Evolutionary conservation across 192 early-diverging fungal species (phyloP).

Genomic region (Entophlyctis luteolus): DNA sequence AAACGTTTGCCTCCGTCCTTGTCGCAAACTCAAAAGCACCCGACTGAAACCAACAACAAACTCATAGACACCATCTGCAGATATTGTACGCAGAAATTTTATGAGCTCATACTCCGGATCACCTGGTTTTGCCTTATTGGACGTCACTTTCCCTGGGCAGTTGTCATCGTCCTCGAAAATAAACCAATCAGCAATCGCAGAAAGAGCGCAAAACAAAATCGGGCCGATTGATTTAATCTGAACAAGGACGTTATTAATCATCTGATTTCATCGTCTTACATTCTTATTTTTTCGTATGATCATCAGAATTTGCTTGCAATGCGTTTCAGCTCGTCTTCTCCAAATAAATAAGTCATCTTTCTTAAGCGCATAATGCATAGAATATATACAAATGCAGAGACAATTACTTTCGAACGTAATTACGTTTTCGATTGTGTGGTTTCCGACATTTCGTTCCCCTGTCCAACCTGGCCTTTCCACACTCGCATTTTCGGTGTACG

Average conservation of each 20-base stretch:
- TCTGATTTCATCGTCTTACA: neutral
- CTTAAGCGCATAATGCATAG: neutral
- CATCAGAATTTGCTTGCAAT: neutral
- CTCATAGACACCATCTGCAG: neutral
- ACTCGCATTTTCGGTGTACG: constrained; percentile 6
- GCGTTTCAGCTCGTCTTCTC: neutral
- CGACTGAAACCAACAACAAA: neutral
- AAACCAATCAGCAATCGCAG: constrained; percentile 10
- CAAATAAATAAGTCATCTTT: constrained; percentile 5
- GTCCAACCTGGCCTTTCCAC: neutral
- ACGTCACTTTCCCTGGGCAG: neutral
- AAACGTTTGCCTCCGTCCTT: neutral
- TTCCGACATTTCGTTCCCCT: neutral
- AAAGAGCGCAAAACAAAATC: neutral
- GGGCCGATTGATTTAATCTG: neutral
- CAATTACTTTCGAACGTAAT: constrained; percentile 3
- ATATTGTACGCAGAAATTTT: neutral
- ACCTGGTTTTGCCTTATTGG: neutral
- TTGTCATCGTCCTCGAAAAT: constrained; percentile 4
- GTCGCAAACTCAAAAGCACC: neutral
- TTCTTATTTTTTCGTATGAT: neutral
- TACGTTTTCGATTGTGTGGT: neutral
- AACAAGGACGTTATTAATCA: neutral
- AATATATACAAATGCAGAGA: neutral
- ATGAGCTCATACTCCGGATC: neutral